Percentiles rank a stretch among this genome's conserved stretches.
Evolutionary conservation across 768 basidiomycete genomes (phyloP).

Genomic region (Pleurotus eryngii): DNA sequence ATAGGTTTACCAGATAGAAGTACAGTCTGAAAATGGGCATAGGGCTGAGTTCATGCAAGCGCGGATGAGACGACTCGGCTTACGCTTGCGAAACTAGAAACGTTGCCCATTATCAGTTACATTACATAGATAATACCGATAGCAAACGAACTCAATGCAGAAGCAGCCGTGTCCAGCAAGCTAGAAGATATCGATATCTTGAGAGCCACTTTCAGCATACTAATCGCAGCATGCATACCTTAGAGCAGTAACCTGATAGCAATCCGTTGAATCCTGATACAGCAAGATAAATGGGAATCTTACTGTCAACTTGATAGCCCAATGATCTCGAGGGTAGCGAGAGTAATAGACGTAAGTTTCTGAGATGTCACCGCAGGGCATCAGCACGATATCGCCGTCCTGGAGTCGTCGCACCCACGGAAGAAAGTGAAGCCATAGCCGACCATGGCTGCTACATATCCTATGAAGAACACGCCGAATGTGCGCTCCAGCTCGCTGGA

Average conservation of each 20-base stretch:
- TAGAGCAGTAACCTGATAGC: not conserved
- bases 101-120: not conserved
- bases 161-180: conserved; percentile 17
- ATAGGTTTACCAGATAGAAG: conserved; percentile 20
- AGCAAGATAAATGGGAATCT: not conserved
- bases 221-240: not conserved
- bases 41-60: not conserved
- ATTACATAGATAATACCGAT: too few relatives aligned
- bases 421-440: conserved; percentile 28
- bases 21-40: conserved; percentile 15
- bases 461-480: conserved; percentile 25
- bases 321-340: conserved; percentile 17
- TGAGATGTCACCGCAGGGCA: conserved; percentile 2
- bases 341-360: conserved; percentile 27
- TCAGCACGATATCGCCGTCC: not conserved
- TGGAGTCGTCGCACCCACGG: conserved; percentile 15
- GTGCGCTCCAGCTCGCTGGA: conserved; percentile 17
- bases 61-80: not conserved
- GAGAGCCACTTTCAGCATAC: too few relatives aligned
- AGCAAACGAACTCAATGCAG: conserved; percentile 16
- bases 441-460: conserved; percentile 23
- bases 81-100: conserved; percentile 14
- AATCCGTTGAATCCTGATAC: too few relatives aligned
- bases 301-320: conserved; percentile 18
- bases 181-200: conserved; percentile 1